Conservation (phyloP, 352 stramenopile genomes). For the Elongisporangium undulatum region DNA sequence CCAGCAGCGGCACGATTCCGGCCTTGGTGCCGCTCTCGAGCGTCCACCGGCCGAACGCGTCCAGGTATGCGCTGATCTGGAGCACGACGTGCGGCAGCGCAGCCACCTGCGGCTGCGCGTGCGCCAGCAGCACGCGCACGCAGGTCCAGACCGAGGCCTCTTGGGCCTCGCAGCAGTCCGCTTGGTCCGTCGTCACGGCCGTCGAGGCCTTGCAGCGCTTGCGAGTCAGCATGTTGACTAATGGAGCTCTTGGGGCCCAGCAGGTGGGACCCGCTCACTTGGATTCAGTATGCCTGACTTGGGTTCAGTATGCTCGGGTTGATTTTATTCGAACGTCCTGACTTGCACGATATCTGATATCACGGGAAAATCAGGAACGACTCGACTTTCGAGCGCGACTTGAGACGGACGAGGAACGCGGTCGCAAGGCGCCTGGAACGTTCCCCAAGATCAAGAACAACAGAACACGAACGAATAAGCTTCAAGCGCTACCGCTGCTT, state of each 20-base stretch:
- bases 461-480: not conserved
- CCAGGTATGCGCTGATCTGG: slow-evolving; percentile 27
- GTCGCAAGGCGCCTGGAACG: not conserved
- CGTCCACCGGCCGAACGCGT: slow-evolving; percentile 23
- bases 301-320: too few species aligned
- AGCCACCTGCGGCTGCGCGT: slow-evolving; percentile 12
- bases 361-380: not conserved
- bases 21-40: slow-evolving; percentile 18
- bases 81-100: slow-evolving; percentile 19
- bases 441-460: not conserved
- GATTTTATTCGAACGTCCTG: not conserved
- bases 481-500: not conserved
- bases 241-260: not conserved
- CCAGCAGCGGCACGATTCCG: slow-evolving; percentile 15
- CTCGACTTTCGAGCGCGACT: not conserved
- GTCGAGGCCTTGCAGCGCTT: not conserved
- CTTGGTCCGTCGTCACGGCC: not conserved
- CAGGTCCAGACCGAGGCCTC: not conserved
- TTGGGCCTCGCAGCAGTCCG: not conserved
- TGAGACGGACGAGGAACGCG: not conserved
- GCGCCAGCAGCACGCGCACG: not conserved
- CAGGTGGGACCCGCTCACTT: not conserved
- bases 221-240: not conserved
- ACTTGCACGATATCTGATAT: not conserved
- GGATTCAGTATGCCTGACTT: not conserved